Evolutionary conservation across 2,329 filamentous ascomycete genomes (phyloP).

Genomic region (Hypoxylon sp.): DNA sequence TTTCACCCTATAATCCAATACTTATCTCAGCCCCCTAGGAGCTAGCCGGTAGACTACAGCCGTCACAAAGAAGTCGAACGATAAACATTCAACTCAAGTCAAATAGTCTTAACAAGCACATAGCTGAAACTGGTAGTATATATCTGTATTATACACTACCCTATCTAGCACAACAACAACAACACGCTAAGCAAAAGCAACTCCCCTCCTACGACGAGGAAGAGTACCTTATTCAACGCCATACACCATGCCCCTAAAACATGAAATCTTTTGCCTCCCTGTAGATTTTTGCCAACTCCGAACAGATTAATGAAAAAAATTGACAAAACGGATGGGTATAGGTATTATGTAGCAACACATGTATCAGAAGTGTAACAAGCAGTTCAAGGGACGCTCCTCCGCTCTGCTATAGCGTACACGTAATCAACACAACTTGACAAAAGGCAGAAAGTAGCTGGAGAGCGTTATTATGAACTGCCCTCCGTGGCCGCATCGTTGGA

Average conservation of each 20-base stretch:
- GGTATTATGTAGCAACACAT: conserved; percentile 33
- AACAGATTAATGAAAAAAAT: conserved; percentile 12
- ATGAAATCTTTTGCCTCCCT: conserved; percentile 10
- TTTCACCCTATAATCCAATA: not conserved
- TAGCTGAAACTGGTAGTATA: not conserved
- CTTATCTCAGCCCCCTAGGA: no score
- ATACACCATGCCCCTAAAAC: conserved; percentile 14
- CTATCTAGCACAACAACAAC: not conserved
- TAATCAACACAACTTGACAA: conserved; percentile 1
- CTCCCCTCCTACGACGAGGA: not conserved
- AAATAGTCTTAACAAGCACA: no score
- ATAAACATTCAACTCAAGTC: no score
- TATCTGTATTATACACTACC: not conserved
- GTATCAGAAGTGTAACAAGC: conserved; percentile 5
- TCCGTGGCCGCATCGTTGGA: conserved; percentile 31
- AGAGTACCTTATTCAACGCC: conserved; percentile 5
- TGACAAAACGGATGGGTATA: conserved; percentile 33
- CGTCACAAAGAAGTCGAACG: no score
- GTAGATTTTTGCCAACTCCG: conserved; percentile 18
- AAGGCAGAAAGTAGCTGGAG: not conserved
- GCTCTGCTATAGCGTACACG: not conserved
- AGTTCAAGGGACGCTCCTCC: not conserved
- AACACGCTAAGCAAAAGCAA: not conserved
- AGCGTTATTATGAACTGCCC: conserved; percentile 1
- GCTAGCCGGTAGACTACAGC: not conserved